Evolutionary conservation across 768 basidiomycete species (phyloP).

Genomic region (Tricholoma hemisulphureum): DNA sequence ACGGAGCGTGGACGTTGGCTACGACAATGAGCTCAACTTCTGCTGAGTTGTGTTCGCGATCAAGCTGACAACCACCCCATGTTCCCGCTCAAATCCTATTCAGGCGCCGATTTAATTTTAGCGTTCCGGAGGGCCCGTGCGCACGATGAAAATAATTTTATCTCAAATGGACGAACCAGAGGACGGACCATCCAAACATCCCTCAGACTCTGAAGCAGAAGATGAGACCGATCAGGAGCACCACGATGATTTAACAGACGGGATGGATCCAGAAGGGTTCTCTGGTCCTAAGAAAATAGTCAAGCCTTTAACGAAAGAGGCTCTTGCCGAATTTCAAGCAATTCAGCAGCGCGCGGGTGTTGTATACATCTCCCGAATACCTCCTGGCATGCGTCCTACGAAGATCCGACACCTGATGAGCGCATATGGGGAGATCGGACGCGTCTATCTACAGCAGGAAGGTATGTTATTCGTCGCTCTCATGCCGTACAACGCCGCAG

Average conservation of each 20-base stretch:
- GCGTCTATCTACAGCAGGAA: slow-evolving; percentile 93
- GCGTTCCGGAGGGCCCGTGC: slow-evolving; percentile 14
- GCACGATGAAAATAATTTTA: neutral
- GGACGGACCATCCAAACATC: neutral
- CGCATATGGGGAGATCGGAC: slow-evolving; percentile 83
- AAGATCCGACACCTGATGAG: slow-evolving; percentile 95
- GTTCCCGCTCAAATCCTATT: slow-evolving; percentile 28
- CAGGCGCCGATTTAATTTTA: slow-evolving; percentile 39
- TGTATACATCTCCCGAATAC: slow-evolving; percentile 93
- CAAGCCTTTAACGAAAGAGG: slow-evolving; percentile 73
- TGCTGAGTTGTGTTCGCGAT: slow-evolving; percentile 65
- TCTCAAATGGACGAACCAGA: neutral
- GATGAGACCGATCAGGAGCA: neutral
- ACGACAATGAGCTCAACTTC: slow-evolving; percentile 42
- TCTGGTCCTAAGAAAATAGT: slow-evolving; percentile 60
- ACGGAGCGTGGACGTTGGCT: slow-evolving; percentile 45
- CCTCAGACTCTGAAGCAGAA: neutral
- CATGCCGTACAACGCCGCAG: neutral
- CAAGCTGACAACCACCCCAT: slow-evolving; percentile 31
- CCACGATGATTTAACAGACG: slow-evolving; percentile 36
- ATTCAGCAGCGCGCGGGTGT: slow-evolving; percentile 79
- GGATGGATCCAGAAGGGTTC: slow-evolving; percentile 61
- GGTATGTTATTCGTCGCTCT: slow-evolving; percentile 43
- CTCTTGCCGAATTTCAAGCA: slow-evolving; percentile 69
- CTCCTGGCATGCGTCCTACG: slow-evolving; percentile 95